phyloP scores from a whole-genome alignment of 345 rosid species.

The Crucihimalaya himalaica region DNA sequence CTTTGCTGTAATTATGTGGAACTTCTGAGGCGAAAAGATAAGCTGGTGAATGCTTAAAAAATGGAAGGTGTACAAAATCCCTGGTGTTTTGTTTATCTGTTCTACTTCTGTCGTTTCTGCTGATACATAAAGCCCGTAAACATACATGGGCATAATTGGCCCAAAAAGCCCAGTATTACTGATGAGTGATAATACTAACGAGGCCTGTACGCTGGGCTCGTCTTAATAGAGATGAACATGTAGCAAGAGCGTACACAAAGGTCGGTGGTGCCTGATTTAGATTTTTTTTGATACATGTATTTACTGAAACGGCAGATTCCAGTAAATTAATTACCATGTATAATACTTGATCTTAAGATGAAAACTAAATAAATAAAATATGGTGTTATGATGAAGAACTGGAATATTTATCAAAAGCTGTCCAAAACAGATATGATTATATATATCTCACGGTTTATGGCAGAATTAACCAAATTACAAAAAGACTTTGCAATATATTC shows the following conservation, averaged over 20 bases:
- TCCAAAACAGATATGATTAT: neutral
- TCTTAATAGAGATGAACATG: neutral
- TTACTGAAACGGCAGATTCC: neutral
- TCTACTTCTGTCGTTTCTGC: neutral
- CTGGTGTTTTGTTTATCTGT: constrained; percentile 22
- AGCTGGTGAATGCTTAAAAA: neutral
- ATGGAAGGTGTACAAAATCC: constrained; percentile 9
- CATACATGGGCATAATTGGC: neutral
- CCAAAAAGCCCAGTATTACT: neutral
- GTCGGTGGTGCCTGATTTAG: neutral
- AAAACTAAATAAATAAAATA: neutral
- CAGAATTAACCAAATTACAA: neutral
- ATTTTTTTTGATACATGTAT: neutral
- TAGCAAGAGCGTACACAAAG: neutral
- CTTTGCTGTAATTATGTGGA: constrained; percentile 26
- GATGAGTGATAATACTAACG: too few relatives aligned
- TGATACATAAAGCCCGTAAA: neutral
- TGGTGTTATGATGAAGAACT: neutral
- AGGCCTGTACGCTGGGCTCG: neutral
- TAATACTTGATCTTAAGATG: neutral
- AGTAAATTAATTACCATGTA: neutral
- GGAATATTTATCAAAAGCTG: neutral
- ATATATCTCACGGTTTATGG: neutral
- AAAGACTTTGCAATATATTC: neutral
- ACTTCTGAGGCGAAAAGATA: constrained; percentile 16